Percentiles rank a stretch among this genome's conserved stretches.
Evolutionary conservation across 164 flowering plant genomes (phyloP).

Genomic region (Chloranthus sessilifolius): DNA sequence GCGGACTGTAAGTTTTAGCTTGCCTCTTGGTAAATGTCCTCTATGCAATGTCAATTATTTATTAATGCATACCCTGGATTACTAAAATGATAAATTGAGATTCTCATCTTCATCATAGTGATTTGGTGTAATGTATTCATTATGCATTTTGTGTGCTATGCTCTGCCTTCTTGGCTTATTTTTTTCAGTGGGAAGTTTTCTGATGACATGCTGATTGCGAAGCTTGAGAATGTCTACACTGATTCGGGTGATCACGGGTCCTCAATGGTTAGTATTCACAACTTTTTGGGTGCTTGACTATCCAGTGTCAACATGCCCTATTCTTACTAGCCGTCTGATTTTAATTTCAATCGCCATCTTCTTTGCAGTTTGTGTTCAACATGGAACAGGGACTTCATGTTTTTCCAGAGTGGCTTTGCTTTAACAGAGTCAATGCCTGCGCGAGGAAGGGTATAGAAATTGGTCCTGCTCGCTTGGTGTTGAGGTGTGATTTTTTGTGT

Average conservation of each 20-base stretch:
- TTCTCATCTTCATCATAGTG: no score
- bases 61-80: no score
- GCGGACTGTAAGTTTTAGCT: no score
- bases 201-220: slow-evolving; percentile 74
- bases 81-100: no score
- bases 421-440: slow-evolving; percentile 77
- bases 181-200: slow-evolving; percentile 72
- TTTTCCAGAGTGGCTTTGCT: slow-evolving; percentile 78
- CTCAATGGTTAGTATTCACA: slow-evolving; percentile 86
- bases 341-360: slow-evolving; percentile 2
- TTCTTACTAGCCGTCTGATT: not conserved
- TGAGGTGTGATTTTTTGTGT: slow-evolving; percentile 60
- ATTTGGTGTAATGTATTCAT: no score
- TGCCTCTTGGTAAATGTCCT: no score
- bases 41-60: no score
- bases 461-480: slow-evolving; percentile 56
- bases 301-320: not conserved
- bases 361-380: slow-evolving; percentile 71
- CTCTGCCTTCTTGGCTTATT: no score
- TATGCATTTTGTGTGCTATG: no score
- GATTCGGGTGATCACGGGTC: slow-evolving; percentile 83
- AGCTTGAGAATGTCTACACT: slow-evolving; percentile 73
- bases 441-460: slow-evolving; percentile 62
- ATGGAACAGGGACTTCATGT: slow-evolving; percentile 94
- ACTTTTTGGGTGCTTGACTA: not conserved